A percentile compares a stretch with the other conserved stretches of the same genome.
Evolutionary conservation across 345 rosid genomes (phyloP).

Genomic region (Ricinus communis): DNA sequence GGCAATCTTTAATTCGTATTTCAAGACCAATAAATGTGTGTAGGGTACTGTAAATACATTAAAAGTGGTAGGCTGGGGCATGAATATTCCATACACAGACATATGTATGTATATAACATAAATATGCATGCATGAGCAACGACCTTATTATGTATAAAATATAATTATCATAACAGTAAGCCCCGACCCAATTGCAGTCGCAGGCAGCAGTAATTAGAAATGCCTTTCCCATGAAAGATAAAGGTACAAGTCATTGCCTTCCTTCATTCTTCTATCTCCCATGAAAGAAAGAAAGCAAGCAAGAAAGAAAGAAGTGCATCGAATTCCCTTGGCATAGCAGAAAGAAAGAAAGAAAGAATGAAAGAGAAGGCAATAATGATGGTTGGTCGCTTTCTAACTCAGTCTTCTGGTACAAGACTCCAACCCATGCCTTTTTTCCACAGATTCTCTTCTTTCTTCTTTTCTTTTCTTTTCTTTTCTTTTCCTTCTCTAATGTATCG

Average conservation of each 20-base stretch:
- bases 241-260: too few relatives aligned
- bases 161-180: too few relatives aligned
- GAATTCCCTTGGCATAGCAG: constrained; percentile 34
- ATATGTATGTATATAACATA: too few relatives aligned
- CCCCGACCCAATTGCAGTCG: too few relatives aligned
- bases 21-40: too few relatives aligned
- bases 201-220: constrained; percentile 10
- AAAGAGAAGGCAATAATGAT: constrained; percentile 19
- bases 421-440: constrained; percentile 28
- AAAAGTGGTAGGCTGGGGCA: too few relatives aligned
- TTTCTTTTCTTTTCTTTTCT: neutral
- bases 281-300: constrained; percentile 33
- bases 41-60: too few relatives aligned
- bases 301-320: constrained; percentile 37
- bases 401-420: constrained; percentile 42
- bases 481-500: neutral
- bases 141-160: too few relatives aligned
- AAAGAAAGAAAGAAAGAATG: neutral
- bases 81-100: too few relatives aligned
- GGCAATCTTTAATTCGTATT: too few relatives aligned
- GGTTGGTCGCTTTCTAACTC: constrained; percentile 55
- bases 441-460: constrained; percentile 22
- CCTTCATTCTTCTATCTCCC: neutral
- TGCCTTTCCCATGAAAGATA: constrained; percentile 20
- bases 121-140: too few relatives aligned